A percentile compares a stretch with the other conserved stretches of the same genome.
Evolutionary conservation across 495 filamentous ascomycete genomes (phyloP).

Genomic region (Penicillium herquei): DNA sequence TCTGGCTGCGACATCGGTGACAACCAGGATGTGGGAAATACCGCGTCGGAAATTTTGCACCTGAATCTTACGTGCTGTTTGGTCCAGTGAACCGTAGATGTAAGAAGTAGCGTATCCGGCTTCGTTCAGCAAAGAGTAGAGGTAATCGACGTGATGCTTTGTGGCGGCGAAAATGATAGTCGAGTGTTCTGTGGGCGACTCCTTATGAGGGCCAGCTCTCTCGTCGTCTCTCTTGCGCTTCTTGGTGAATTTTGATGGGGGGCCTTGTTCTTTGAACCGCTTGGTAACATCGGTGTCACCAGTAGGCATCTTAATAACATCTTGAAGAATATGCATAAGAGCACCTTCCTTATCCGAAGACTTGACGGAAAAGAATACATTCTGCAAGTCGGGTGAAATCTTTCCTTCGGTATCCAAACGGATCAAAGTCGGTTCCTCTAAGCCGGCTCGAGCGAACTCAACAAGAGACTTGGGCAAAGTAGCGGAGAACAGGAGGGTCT

Average conservation of each 20-base stretch:
- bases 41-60: conserved; percentile 85
- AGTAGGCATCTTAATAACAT: conserved; percentile 89
- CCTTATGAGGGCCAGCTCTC: conserved; percentile 29
- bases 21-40: conserved; percentile 85
- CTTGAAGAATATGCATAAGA: conserved; percentile 80
- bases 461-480: conserved; percentile 91
- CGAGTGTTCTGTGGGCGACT: conserved; percentile 60
- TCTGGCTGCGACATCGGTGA: conserved; percentile 94
- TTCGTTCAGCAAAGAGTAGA: conserved; percentile 66
- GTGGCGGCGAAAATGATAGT: conserved; percentile 94
- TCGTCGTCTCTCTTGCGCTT: conserved; percentile 67
- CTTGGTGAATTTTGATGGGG: conserved; percentile 45
- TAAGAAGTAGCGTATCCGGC: conserved; percentile 88
- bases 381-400: conserved; percentile 89
- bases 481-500: conserved; percentile 92
- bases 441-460: conserved; percentile 89
- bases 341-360: conserved; percentile 90
- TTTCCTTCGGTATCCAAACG: conserved; percentile 93
- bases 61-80: conserved; percentile 85
- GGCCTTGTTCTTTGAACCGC: conserved; percentile 29
- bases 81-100: conserved; percentile 89
- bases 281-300: conserved; percentile 60
- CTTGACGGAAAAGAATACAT: conserved; percentile 91
- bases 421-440: conserved; percentile 85
- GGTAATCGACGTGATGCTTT: conserved; percentile 97